phyloP scores from a whole-genome alignment of 2,329 filamentous ascomycete species.

The Exophiala dermatitidis region DNA sequence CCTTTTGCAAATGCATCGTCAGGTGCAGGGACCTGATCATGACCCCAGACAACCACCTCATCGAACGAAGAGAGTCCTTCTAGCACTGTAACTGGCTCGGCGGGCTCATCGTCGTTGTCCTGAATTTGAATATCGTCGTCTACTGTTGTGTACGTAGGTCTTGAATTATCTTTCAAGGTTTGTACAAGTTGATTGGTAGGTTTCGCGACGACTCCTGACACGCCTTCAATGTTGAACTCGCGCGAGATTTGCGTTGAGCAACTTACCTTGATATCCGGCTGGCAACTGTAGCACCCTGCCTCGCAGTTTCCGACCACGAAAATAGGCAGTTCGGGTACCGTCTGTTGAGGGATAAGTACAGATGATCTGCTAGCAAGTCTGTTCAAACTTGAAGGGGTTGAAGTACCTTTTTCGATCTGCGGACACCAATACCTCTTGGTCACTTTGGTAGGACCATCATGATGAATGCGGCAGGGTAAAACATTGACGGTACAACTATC shows the following conservation, averaged over 20 bases:
- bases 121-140: slow-evolving; percentile 35
- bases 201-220: slow-evolving; percentile 52
- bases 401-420: slow-evolving; percentile 37
- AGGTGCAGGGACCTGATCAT: slow-evolving; percentile 59
- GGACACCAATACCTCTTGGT: slow-evolving; percentile 66
- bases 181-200: slow-evolving; percentile 31
- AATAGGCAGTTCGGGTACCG: slow-evolving; percentile 54
- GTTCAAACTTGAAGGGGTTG: not conserved
- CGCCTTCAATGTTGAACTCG: not conserved
- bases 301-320: slow-evolving; percentile 71
- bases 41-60: slow-evolving; percentile 73
- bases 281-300: slow-evolving; percentile 63
- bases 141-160: slow-evolving; percentile 9
- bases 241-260: not conserved
- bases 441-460: slow-evolving; percentile 63
- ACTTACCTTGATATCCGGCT: slow-evolving; percentile 56
- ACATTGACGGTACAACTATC: slow-evolving; percentile 47
- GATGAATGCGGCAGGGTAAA: slow-evolving; percentile 71
- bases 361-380: not conserved
- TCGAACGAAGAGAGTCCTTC: slow-evolving; percentile 63
- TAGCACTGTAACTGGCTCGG: slow-evolving; percentile 49
- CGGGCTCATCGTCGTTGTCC: slow-evolving; percentile 40
- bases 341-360: slow-evolving; percentile 35
- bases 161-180: slow-evolving; percentile 1
- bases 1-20: slow-evolving; percentile 66